Conservation (phyloP, 306 rosid species). For the Herpetospermum pedunculosum region DNA sequence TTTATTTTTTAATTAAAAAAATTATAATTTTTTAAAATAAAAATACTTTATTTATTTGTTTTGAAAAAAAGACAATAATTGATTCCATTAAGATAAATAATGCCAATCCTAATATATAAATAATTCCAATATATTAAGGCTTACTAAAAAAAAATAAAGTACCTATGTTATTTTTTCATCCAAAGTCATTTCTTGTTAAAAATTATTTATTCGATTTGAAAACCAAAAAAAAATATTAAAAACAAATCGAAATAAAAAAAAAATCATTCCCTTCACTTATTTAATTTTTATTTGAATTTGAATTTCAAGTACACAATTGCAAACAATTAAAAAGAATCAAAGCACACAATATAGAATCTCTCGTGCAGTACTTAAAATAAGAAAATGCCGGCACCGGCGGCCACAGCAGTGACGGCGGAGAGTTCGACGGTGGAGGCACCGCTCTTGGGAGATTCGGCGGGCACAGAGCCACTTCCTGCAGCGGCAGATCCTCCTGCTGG, state of each 20-base stretch:
- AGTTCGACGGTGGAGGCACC: slow-evolving; percentile 15
- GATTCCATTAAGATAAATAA: too few species aligned
- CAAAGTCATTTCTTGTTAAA: too few species aligned
- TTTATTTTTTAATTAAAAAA: too few species aligned
- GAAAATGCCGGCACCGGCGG: slow-evolving; percentile 18
- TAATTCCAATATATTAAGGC: too few species aligned
- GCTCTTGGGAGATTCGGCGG: background rate
- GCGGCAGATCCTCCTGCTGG: slow-evolving; percentile 38
- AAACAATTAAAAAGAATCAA: background rate
- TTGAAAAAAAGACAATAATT: too few species aligned
- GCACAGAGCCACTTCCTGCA: background rate
- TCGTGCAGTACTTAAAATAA: slow-evolving; percentile 11
- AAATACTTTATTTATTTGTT: too few species aligned
- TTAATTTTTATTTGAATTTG: background rate
- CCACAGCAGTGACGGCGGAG: slow-evolving; percentile 17
- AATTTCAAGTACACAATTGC: background rate
- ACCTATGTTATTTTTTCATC: too few species aligned
- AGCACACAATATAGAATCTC: background rate
- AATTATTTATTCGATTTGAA: too few species aligned
- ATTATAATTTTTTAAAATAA: too few species aligned
- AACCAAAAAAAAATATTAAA: background rate
- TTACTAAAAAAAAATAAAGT: too few species aligned
- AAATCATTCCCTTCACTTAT: background rate
- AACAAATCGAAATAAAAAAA: background rate
- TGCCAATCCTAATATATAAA: too few species aligned